A percentile compares a stretch with the other conserved stretches of the same genome.
Evolutionary conservation across 768 basidiomycete genomes (phyloP).

Genomic region (Heimioporus sp.): DNA sequence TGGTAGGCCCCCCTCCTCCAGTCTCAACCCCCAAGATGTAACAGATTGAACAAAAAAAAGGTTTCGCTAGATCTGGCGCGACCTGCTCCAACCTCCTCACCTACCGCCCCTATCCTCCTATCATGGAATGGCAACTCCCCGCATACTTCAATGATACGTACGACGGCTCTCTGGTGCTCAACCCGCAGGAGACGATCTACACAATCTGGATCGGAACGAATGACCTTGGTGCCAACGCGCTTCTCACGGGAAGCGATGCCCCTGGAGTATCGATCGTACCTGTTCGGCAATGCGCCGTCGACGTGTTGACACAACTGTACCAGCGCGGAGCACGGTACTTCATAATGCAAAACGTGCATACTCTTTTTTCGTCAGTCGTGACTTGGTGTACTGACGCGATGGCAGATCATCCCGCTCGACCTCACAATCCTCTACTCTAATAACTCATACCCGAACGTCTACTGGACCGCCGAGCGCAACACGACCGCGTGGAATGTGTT

Average conservation of each 20-base stretch:
- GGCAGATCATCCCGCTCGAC: slow-evolving; percentile 58
- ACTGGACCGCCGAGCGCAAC: slow-evolving; percentile 50
- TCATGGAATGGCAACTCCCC: slow-evolving; percentile 50
- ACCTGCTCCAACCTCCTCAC: slow-evolving; percentile 66
- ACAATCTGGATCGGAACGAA: slow-evolving; percentile 70
- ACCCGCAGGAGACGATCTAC: slow-evolving; percentile 51
- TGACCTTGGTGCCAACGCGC: slow-evolving; percentile 54
- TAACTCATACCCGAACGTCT: slow-evolving; percentile 47
- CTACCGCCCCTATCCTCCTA: slow-evolving; percentile 52
- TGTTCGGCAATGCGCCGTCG: slow-evolving; percentile 54
- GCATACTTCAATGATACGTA: slow-evolving; percentile 42
- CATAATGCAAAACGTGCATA: slow-evolving; percentile 63
- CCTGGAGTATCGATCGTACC: slow-evolving; percentile 54
- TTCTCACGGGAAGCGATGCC: slow-evolving; percentile 49
- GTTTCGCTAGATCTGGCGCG: slow-evolving; percentile 58
- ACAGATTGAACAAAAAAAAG: not conserved
- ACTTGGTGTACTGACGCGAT: not conserved
- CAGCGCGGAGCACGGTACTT: slow-evolving; percentile 62
- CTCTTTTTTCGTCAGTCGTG: not conserved
- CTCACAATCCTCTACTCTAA: slow-evolving; percentile 45
- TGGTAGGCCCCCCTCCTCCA: slow-evolving; percentile 25
- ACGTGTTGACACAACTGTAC: slow-evolving; percentile 58
- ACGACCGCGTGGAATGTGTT: slow-evolving; percentile 56
- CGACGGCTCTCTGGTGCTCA: slow-evolving; percentile 38
- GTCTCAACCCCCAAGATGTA: no score